Percentiles rank a stretch among this genome's conserved stretches.
Evolutionary conservation across 75 land plant species (phyloP).

Genomic region (Chamaecyparis obtusa): DNA sequence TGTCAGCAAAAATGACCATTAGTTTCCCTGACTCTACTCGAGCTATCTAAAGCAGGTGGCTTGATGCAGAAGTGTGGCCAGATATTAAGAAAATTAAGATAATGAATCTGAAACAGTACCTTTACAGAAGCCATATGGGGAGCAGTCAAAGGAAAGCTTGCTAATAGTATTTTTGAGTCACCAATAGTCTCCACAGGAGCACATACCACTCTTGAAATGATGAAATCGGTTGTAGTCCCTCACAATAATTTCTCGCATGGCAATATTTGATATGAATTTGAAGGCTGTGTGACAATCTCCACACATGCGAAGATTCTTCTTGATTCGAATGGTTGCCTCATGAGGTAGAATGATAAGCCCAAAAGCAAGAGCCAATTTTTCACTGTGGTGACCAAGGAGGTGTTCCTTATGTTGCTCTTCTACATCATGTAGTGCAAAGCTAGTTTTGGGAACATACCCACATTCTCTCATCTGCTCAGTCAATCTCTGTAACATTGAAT

Average conservation of each 20-base stretch:
- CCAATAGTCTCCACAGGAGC: conserved; percentile 23
- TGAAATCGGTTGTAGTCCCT: conserved; percentile 15
- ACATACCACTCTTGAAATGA: conserved; percentile 21
- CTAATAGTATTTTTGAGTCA: not conserved
- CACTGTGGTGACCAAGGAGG: conserved; percentile 11
- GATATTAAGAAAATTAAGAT: not conserved
- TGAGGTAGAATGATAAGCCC: conserved; percentile 11
- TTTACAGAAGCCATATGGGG: not conserved
- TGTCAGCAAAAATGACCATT: not conserved
- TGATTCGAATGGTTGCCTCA: conserved; percentile 15
- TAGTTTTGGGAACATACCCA: conserved; percentile 19
- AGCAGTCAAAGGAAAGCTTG: not conserved
- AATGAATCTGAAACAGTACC: not conserved
- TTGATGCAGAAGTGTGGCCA: not conserved
- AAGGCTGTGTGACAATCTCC: conserved; percentile 16
- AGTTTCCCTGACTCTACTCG: not conserved
- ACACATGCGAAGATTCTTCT: conserved; percentile 22
- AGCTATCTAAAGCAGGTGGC: not conserved
- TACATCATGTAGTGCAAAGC: conserved; percentile 5
- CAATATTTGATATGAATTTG: conserved; percentile 22
- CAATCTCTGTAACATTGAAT: conserved; percentile 12
- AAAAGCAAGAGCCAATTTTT: conserved; percentile 21
- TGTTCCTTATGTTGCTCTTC: conserved; percentile 11
- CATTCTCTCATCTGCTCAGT: conserved; percentile 15
- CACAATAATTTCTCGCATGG: conserved; percentile 17